These are phyloP conservation scores for Raphidocelis subcapitata DNA, from an alignment of 139 green algal species.

Conservation along the genomic window DNA sequence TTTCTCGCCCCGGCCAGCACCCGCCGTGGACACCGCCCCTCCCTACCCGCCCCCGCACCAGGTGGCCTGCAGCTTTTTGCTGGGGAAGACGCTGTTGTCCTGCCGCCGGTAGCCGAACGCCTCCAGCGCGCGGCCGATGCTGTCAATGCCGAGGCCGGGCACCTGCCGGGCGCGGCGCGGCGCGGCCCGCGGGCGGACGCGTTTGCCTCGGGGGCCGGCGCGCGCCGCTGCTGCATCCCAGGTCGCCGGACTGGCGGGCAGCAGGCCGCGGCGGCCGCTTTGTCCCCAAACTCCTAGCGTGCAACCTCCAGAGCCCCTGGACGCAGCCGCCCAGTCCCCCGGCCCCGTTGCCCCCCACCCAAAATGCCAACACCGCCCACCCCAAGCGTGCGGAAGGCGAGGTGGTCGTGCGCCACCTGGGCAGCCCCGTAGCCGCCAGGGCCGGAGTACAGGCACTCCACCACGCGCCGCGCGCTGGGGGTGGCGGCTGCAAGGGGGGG, in stretches of 20 bases:
- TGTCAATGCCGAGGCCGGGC: slow-evolving; percentile 31
- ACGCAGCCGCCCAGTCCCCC: too few relatives aligned
- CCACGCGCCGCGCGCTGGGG: slow-evolving; percentile 4
- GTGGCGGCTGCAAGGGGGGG: background rate
- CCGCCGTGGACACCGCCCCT: background rate
- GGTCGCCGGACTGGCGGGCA: background rate
- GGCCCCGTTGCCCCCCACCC: too few relatives aligned
- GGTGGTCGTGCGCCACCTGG: slow-evolving; percentile 40
- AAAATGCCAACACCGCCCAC: slow-evolving; percentile 8
- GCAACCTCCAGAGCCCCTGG: background rate
- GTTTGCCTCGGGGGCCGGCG: background rate
- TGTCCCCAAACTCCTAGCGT: too few relatives aligned
- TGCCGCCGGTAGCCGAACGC: slow-evolving; percentile 29
- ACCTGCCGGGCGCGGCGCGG: slow-evolving; percentile 9
- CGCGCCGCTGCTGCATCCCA: background rate
- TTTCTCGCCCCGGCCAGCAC: background rate
- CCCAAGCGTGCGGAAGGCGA: slow-evolving; percentile 44
- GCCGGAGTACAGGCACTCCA: slow-evolving; percentile 12
- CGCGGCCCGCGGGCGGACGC: background rate
- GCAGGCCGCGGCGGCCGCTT: background rate
- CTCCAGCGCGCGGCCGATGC: slow-evolving; percentile 27
- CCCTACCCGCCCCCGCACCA: slow-evolving; percentile 9
- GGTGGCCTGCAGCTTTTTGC: slow-evolving; percentile 37
- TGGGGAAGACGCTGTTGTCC: slow-evolving; percentile 32
- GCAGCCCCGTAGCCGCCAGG: slow-evolving; percentile 10